These are phyloP conservation scores for Cordyceps javanica DNA, from an alignment of 2,329 filamentous ascomycete species.

Conservation along the genomic window DNA sequence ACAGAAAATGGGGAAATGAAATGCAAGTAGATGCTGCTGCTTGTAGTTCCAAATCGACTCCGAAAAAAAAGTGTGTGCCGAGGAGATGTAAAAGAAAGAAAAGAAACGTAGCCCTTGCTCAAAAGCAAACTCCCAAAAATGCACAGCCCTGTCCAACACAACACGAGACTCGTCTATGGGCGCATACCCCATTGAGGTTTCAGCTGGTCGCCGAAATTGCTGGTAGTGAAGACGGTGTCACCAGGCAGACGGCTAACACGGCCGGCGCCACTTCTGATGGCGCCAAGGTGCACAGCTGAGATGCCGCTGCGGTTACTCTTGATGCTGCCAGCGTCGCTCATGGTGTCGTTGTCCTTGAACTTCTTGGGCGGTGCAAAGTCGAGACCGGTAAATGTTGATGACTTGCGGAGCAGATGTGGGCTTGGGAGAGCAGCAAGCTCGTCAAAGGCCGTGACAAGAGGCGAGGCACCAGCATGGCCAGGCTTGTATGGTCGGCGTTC, in stretches of 20 bases:
- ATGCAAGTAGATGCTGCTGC: slow-evolving; percentile 7
- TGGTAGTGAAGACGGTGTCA: slow-evolving; percentile 71
- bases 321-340: slow-evolving; percentile 63
- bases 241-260: slow-evolving; percentile 79
- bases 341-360: slow-evolving; percentile 56
- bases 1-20: neutral
- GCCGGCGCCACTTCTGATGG: slow-evolving; percentile 77
- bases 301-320: slow-evolving; percentile 64
- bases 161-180: slow-evolving; percentile 22
- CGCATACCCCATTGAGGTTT: slow-evolving; percentile 56
- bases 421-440: slow-evolving; percentile 81
- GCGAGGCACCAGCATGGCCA: slow-evolving; percentile 66
- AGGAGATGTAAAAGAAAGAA: slow-evolving; percentile 8
- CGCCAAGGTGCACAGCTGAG: slow-evolving; percentile 60
- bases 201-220: slow-evolving; percentile 55
- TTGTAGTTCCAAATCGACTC: slow-evolving; percentile 6
- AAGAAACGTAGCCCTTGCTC: slow-evolving; percentile 8
- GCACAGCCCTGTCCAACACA: neutral
- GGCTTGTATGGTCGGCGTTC: slow-evolving; percentile 68
- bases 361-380: slow-evolving; percentile 77
- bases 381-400: slow-evolving; percentile 68
- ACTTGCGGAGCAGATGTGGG: slow-evolving; percentile 73
- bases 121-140: slow-evolving; percentile 9
- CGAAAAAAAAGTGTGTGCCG: slow-evolving; percentile 10
- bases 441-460: slow-evolving; percentile 77